A percentile compares a stretch with the other conserved stretches of the same genome.
Evolutionary conservation across 148 eudicot genomes (phyloP).

Genomic region (Spergularia marina): DNA sequence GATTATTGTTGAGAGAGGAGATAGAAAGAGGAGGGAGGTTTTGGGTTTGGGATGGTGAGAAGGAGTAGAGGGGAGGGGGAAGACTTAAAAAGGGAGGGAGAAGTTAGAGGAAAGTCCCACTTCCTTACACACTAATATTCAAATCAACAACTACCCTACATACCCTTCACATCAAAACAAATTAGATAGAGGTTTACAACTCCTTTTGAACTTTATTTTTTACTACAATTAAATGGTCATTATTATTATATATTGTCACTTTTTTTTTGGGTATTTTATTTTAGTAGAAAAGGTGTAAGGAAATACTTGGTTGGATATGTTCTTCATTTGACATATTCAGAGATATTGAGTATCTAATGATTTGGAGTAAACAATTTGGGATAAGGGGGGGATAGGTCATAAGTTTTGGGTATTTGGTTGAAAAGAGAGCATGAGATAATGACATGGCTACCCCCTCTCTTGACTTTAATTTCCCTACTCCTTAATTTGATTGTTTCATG

Average conservation of each 20-base stretch:
- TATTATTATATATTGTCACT: not conserved
- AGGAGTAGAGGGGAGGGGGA: conserved; percentile 27
- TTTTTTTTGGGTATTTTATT: too few relatives aligned
- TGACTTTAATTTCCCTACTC: conserved; percentile 29
- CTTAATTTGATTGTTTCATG: not conserved
- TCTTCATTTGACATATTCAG: not conserved
- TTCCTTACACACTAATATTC: conserved; percentile 25
- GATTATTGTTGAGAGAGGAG: conserved; percentile 4
- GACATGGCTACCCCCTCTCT: conserved; percentile 35
- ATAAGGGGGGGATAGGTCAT: not conserved
- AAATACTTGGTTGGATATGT: not conserved
- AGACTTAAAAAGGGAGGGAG: conserved; percentile 29
- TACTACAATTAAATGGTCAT: not conserved
- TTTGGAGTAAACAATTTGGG: not conserved
- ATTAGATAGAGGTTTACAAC: conserved; percentile 37
- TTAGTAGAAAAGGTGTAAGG: not conserved
- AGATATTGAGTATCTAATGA: conserved; percentile 8
- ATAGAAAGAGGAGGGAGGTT: not conserved
- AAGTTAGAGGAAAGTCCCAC: conserved; percentile 15
- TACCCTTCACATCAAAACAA: conserved; percentile 27
- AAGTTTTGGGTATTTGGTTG: conserved; percentile 28
- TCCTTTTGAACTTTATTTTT: conserved; percentile 20
- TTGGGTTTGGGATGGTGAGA: conserved; percentile 26
- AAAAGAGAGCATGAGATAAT: conserved; percentile 12
- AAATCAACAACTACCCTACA: conserved; percentile 41